Evolutionary conservation across 495 filamentous ascomycete species (phyloP), one percentile per base, ranked within the genome.

Genomic region (Chaetomium fimeti): DNA sequence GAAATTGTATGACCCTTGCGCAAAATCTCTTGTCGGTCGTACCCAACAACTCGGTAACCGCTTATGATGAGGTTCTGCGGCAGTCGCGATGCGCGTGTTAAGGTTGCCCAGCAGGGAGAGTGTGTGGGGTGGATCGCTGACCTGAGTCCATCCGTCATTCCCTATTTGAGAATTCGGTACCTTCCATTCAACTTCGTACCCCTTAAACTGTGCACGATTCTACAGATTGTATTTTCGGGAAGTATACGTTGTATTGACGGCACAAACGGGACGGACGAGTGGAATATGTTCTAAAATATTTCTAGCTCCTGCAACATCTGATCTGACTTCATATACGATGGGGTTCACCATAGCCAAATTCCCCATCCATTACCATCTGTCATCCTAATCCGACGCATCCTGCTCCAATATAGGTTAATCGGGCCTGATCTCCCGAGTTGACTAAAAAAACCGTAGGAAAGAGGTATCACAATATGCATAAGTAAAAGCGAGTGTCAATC

Each of bases 391-490:
- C 3, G 18, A 9, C 45, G 16, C 45, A 22, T 49, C 45, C 45
- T 24, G 11, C 6, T 20, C 36, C n/a, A 27, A 29, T 24, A 20
- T 20, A 43, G 12, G 20, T 24, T 20, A 20, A 16, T n/a, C 15
- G 25, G n/a, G 4, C 2, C 24, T 28, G 13, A 27, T 8, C 6
- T 8, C 6, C 32, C 7, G 13, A 28, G 20, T 12, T n/a, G 5
- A 8, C 48, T 11, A 43, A 16, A 64, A 51, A 22, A 28, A 8
- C 32, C 3, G 8, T 15, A 53, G 18, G 18, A 58, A 43, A 52
- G 9, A 64, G 62, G 62, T 64, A 64, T 64, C 62, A 59, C 28
- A 16, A 59, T 64, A 59, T 58, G 28, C 25, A 52, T 59, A 40
- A 36, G 43, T 59, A 52, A 36, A 59, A 64, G n/a, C 43, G 55